These are phyloP conservation scores for Adansonia madagascariensis DNA, from an alignment of 441 rosid genomes.

Conservation along the genomic window DNA sequence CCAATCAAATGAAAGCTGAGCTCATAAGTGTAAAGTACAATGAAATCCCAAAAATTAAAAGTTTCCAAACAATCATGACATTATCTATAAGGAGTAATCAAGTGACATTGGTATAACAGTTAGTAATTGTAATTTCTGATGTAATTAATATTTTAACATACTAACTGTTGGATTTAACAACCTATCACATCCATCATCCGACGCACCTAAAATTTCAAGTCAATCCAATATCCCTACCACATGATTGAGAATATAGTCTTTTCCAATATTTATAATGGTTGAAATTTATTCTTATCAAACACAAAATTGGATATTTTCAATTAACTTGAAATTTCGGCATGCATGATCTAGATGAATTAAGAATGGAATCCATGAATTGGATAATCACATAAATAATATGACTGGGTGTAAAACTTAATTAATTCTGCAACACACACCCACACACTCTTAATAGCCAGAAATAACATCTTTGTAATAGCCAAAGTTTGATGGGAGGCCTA, in stretches of 20 bases:
- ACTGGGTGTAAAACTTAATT: background rate
- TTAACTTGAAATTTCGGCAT: background rate
- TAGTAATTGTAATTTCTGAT: background rate
- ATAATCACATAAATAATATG: background rate
- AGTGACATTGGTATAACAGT: background rate
- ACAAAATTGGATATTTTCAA: background rate
- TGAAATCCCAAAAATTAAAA: background rate
- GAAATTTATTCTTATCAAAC: background rate
- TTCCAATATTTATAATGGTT: background rate
- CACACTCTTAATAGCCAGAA: too few species aligned
- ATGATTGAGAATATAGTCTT: background rate
- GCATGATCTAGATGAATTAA: background rate
- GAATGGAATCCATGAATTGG: background rate
- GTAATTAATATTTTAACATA: background rate
- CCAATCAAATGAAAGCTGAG: constrained; percentile 27
- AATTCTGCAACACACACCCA: background rate
- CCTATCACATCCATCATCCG: background rate
- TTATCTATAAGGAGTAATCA: background rate
- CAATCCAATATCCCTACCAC: background rate
- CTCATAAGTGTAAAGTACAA: constrained; percentile 18
- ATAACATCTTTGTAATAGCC: too few species aligned
- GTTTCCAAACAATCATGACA: background rate
- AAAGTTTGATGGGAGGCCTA: too few species aligned
- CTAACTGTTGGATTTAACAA: background rate
- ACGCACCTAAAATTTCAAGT: background rate